Conservation (phyloP, 169 alveolate species). For the Cryptosporidium bovis region DNA sequence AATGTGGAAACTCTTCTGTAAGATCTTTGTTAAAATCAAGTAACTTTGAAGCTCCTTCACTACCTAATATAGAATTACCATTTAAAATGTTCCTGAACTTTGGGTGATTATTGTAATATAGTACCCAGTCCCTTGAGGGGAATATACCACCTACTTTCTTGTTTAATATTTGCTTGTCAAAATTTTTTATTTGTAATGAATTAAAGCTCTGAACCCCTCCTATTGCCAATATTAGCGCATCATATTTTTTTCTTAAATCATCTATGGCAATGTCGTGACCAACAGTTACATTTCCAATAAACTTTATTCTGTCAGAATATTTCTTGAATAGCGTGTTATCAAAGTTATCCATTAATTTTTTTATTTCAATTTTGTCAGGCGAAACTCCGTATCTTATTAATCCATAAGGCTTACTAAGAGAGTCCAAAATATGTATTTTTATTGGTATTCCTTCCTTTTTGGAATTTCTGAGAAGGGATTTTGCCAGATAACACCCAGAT, state of each 20-base stretch:
- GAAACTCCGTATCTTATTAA: slow-evolving; percentile 63
- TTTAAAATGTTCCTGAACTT: slow-evolving; percentile 25
- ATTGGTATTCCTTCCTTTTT: slow-evolving; percentile 8
- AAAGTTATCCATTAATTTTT: slow-evolving; percentile 15
- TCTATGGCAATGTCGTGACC: slow-evolving; percentile 39
- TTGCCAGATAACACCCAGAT: slow-evolving; percentile 69
- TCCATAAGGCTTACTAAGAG: slow-evolving; percentile 52
- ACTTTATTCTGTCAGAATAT: slow-evolving; percentile 30
- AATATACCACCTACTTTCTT: slow-evolving; percentile 50
- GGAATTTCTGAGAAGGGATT: slow-evolving; percentile 4
- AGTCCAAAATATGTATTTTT: slow-evolving; percentile 53
- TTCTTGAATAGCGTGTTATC: slow-evolving; percentile 60
- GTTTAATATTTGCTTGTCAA: slow-evolving; percentile 4
- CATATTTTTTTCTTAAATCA: slow-evolving; percentile 32
- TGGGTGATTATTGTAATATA: slow-evolving; percentile 59
- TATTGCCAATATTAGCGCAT: slow-evolving; percentile 37
- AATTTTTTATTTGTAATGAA: slow-evolving; percentile 6
- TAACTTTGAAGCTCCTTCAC: neutral
- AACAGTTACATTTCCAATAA: slow-evolving; percentile 51
- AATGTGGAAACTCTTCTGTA: neutral
- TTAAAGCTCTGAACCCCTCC: slow-evolving; percentile 56
- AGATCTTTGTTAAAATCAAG: neutral
- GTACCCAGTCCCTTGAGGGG: slow-evolving; percentile 71
- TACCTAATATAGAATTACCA: neutral
- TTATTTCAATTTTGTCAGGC: slow-evolving; percentile 47